Evolutionary conservation across 2,329 filamentous ascomycete genomes (phyloP), one percentile per base, ranked within the genome.

Genomic region (Nemania diffusa): DNA sequence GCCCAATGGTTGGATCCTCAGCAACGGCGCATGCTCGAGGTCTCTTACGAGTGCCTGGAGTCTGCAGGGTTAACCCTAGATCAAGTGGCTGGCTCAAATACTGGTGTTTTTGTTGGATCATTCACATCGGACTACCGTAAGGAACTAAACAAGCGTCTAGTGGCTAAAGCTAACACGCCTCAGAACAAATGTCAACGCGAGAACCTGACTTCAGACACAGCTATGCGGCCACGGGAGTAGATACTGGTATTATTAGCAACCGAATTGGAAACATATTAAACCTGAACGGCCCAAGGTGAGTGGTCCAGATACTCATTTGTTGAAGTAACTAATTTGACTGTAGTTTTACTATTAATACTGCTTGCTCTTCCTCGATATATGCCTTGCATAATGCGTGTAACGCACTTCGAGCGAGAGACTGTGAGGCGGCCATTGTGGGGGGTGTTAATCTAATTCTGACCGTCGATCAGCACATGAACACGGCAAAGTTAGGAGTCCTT

Each of bases 1-100:
- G 80, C 79, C 15, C 73, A 74, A 53, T 73, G 72, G 22, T 75
- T 82, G 67, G 81, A 84, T 59, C 82, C 82, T 0, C 81, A 83
- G 68, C 80, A 82, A 64, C 72, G 81, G 2, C 75, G 78, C 63
- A 70, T 80, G 11, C 73, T 82, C 5, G 80, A 83, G 62, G 77
- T 80, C 0, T 76, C 75, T 27, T 82, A 79, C 57, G 81, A 83
- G 56, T 78, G 80, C 0, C 71, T 87, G 2, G 80, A 80, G 56
- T 73, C 73, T 1, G 78, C 77, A 1, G 81, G 81, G 3, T 24
- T 80, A 0, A 68, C 74, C 1, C 62, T 79, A 9, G 71, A 78
- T 1, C 42, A 72, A 1, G 55, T 78, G n/a, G 32, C 64, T 8
- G 76, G 76, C 7, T 72, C 73, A 15, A 71, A 73, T 11, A 79